Evolutionary conservation across 2,329 filamentous ascomycete species (phyloP), one percentile per base, ranked within the genome.

Genomic region (Paramyrothecium sp.): DNA sequence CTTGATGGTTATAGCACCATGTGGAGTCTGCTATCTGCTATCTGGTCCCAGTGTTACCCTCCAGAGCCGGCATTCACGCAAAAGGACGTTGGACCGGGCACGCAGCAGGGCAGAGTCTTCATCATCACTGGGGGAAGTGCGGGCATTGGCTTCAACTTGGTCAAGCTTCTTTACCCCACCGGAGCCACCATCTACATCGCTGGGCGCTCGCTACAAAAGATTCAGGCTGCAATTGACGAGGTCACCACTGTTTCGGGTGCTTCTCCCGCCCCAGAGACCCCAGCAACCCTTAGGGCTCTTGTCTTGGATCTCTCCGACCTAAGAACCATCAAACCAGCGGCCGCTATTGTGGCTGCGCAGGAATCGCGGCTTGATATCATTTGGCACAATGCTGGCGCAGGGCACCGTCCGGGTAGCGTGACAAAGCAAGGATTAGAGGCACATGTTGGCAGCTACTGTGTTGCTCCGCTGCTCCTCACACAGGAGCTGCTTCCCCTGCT

Each of bases 171-270:
- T 4, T 86, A 84, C 64, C 64, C 67, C 1, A 76, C 74, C 3
- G 79, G 81, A 20, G 83, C 73, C 19, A 84, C 75, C 1, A 74
- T 85, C 11, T 86, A 86, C 65, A 69, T 85, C 53, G 80, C 81
- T 8, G 77, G 75, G 2, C 77, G 82, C 50, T 71, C 67, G 4
- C 10, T 30, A 10, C 26, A 30, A 30, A 30, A 10, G 10, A 30
- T 30, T 10, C 5, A 30, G 10, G 4, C 26, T 30, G 26, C 26
- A 30, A 30, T 30, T 30, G 26, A 30, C 26, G 26, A 4, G 4
- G 26, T 30, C 26, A 30, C 26, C 10, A 30, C 26, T 30, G 26
- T 30, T 10, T 30, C 26, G 26, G 10, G 5, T 30, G 4, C 26
- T 30, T 10, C 10, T 30, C 5, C 4, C 4, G 26, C 26, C 26